These are phyloP conservation scores for Teunomyces panamensis DNA, from an alignment of 805 yeast genomes.

Conservation along the genomic window DNA sequence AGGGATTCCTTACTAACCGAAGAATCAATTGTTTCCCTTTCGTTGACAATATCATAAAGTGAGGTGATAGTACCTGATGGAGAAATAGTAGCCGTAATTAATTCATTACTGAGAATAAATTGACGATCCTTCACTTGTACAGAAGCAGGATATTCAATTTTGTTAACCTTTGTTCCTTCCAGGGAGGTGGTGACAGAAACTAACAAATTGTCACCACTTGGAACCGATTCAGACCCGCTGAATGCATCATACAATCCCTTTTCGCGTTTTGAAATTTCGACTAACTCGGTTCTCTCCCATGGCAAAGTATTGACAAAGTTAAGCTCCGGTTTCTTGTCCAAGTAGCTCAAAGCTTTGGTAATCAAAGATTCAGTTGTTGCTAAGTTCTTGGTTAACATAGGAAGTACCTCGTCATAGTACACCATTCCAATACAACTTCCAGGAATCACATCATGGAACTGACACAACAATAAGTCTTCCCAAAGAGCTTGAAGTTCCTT, in stretches of 20 bases:
- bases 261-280: slow-evolving; percentile 29
- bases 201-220: slow-evolving; percentile 8
- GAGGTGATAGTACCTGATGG: slow-evolving; percentile 57
- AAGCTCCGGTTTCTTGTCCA: background rate
- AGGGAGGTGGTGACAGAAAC: slow-evolving; percentile 19
- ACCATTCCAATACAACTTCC: slow-evolving; percentile 96
- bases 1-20: slow-evolving; percentile 38
- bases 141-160: slow-evolving; percentile 45
- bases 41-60: slow-evolving; percentile 54
- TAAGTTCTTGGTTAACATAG: slow-evolving; percentile 63
- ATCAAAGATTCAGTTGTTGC: slow-evolving; percentile 52
- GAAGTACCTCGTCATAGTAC: slow-evolving; percentile 76
- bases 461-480: slow-evolving; percentile 88
- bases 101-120: slow-evolving; percentile 58
- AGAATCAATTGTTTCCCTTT: slow-evolving; percentile 64
- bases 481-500: slow-evolving; percentile 67
- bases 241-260: slow-evolving; percentile 15
- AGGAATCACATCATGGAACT: slow-evolving; percentile 97
- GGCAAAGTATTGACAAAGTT: slow-evolving; percentile 54
- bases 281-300: slow-evolving; percentile 56
- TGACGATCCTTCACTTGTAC: slow-evolving; percentile 38
- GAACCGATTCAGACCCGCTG: background rate
- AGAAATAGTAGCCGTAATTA: slow-evolving; percentile 53
- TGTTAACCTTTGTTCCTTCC: slow-evolving; percentile 16
- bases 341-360: slow-evolving; percentile 39